A percentile compares a stretch with the other conserved stretches of the same genome.
These are phyloP conservation scores for Nicotiana tomentosiformis DNA, from an alignment of 257 asterid species.

Conservation along the genomic window DNA sequence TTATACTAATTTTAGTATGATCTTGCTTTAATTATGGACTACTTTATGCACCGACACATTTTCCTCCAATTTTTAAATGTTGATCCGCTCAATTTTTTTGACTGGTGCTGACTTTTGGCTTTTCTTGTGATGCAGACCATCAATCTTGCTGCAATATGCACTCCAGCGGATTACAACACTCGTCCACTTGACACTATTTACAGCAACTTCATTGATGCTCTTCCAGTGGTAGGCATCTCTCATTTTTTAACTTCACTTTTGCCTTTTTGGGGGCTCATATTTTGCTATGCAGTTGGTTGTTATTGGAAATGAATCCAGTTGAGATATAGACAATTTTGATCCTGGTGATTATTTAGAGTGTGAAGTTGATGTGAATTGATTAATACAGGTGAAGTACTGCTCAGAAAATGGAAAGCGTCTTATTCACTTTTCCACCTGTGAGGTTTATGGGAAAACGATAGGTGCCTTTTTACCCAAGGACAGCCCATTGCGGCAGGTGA, in stretches of 20 bases:
- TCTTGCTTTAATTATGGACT: neutral
- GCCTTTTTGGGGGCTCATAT: neutral
- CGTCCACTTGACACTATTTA: conserved; percentile 92
- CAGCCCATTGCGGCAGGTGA: conserved; percentile 77
- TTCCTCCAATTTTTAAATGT: neutral
- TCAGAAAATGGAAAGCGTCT: conserved; percentile 83
- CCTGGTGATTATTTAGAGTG: neutral
- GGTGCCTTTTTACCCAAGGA: conserved; percentile 79
- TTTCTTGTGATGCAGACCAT: conserved; percentile 36
- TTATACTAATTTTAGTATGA: neutral
- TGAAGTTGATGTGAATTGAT: conserved; percentile 6
- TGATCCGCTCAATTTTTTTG: neutral
- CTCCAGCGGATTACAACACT: conserved; percentile 91
- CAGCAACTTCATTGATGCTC: conserved; percentile 92
- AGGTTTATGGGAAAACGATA: conserved; percentile 81
- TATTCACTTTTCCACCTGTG: conserved; percentile 93
- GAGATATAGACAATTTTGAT: neutral
- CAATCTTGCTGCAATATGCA: conserved; percentile 94
- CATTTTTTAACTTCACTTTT: neutral
- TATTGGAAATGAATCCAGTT: neutral
- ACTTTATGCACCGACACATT: neutral
- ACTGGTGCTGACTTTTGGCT: neutral
- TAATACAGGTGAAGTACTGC: conserved; percentile 74
- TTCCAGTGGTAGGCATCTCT: conserved; percentile 62
- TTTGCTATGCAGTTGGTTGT: neutral